phyloP scores from a whole-genome alignment of 345 rosid genomes.

The Garcia nutans region DNA sequence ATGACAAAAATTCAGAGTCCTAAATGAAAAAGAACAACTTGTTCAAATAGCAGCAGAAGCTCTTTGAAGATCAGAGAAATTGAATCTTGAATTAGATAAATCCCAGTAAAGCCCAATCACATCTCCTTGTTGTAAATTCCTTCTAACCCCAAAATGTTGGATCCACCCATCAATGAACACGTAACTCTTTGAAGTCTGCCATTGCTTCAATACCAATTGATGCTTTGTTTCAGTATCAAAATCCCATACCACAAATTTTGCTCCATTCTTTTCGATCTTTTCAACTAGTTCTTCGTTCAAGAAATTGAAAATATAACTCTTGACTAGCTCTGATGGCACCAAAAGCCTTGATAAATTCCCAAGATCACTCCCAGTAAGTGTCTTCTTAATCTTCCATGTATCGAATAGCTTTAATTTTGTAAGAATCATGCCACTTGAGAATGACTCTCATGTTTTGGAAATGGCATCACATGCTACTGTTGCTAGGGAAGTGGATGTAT shows the following conservation, averaged over 20 bases:
- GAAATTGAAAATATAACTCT: no score
- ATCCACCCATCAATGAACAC: slow-evolving; percentile 1
- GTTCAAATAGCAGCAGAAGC: not conserved
- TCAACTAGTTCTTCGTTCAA: no score
- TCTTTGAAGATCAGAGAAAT: not conserved
- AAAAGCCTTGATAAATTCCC: not conserved
- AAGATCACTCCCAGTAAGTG: not conserved
- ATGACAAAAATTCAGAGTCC: no score
- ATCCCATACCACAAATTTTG: not conserved
- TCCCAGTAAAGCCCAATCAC: not conserved
- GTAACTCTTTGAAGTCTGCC: not conserved
- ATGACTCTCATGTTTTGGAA: no score
- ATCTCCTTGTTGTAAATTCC: slow-evolving; percentile 6
- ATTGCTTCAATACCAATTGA: not conserved
- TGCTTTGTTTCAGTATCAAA: slow-evolving; percentile 14
- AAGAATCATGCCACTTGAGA: no score
- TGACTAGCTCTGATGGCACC: not conserved
- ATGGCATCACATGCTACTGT: no score
- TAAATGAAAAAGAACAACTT: no score
- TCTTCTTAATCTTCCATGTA: not conserved
- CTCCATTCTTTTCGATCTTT: not conserved
- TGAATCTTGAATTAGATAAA: slow-evolving; percentile 12
- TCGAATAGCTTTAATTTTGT: not conserved
- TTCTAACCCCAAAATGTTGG: not conserved
- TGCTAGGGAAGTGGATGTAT: no score